A percentile compares a stretch with the other conserved stretches of the same genome.
These are phyloP conservation scores for Cordyceps tenuipes DNA, from an alignment of 2,329 filamentous ascomycete genomes.

Conservation along the genomic window DNA sequence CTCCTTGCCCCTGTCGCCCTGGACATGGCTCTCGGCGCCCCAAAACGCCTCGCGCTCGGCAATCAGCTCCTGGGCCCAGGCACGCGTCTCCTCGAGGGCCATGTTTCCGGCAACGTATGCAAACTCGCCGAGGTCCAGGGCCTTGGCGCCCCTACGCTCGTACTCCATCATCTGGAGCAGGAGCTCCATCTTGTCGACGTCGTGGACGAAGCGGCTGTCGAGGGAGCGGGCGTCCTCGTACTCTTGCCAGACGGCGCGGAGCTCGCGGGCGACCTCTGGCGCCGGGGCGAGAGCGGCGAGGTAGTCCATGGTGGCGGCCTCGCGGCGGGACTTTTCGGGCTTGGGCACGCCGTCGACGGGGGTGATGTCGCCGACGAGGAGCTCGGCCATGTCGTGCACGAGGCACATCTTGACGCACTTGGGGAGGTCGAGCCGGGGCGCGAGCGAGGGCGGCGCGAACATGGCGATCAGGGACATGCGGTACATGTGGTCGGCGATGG, in stretches of 20 bases:
- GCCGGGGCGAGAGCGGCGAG: too few relatives aligned
- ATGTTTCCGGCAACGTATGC: slow-evolving; percentile 68
- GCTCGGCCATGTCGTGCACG: slow-evolving; percentile 95
- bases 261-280: too few relatives aligned
- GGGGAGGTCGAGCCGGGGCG: slow-evolving; percentile 62
- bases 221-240: slow-evolving; percentile 82
- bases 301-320: slow-evolving; percentile 87
- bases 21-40: slow-evolving; percentile 41
- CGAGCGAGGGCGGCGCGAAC: slow-evolving; percentile 71
- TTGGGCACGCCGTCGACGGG: slow-evolving; percentile 82
- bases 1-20: slow-evolving; percentile 35
- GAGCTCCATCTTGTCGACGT: slow-evolving; percentile 95
- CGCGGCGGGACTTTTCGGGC: slow-evolving; percentile 78
- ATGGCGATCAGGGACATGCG: slow-evolving; percentile 96
- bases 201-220: slow-evolving; percentile 86
- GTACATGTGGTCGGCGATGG: slow-evolving; percentile 98
- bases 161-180: slow-evolving; percentile 95
- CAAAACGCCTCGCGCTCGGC: slow-evolving; percentile 69
- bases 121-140: slow-evolving; percentile 78
- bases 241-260: slow-evolving; percentile 82
- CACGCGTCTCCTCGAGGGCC: slow-evolving; percentile 65
- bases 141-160: slow-evolving; percentile 60
- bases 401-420: slow-evolving; percentile 94
- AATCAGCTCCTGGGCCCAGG: slow-evolving; percentile 71
- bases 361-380: slow-evolving; percentile 92